phyloP scores from a whole-genome alignment of 2,329 filamentous ascomycete genomes.

The Ophiostoma quercus region DNA sequence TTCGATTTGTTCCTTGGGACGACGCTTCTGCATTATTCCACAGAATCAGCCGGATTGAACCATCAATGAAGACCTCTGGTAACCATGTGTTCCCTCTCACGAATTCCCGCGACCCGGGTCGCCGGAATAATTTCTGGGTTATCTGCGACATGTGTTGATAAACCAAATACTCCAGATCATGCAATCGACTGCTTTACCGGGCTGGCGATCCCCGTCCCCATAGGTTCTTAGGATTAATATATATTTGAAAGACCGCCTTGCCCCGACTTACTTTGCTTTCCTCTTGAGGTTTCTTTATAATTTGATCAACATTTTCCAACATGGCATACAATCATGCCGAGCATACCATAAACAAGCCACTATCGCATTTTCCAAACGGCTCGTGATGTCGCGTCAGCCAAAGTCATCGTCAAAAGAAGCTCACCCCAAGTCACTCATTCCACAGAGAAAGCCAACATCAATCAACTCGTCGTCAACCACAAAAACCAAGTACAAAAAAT shows the following conservation, averaged over 20 bases:
- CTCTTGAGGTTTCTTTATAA: too few relatives aligned
- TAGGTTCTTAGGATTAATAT: too few relatives aligned
- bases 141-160: not conserved
- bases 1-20: not conserved
- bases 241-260: too few relatives aligned
- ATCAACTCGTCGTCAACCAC: not conserved
- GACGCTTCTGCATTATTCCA: not conserved
- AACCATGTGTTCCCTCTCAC: not conserved
- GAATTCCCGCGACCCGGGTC: not conserved
- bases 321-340: not conserved
- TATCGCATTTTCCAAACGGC: not conserved
- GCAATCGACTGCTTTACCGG: not conserved
- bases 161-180: not conserved
- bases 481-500: not conserved
- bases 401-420: not conserved
- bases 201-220: not conserved
- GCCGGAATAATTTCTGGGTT: not conserved
- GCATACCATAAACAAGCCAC: not conserved
- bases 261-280: too few relatives aligned
- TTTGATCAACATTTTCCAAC: not conserved
- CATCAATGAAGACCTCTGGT: not conserved
- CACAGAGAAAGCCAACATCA: not conserved
- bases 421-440: not conserved
- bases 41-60: not conserved
- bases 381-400: not conserved